Evolutionary conservation across 495 filamentous ascomycete genomes (phyloP).

Genomic region (Hyaloscypha bicolor): DNA sequence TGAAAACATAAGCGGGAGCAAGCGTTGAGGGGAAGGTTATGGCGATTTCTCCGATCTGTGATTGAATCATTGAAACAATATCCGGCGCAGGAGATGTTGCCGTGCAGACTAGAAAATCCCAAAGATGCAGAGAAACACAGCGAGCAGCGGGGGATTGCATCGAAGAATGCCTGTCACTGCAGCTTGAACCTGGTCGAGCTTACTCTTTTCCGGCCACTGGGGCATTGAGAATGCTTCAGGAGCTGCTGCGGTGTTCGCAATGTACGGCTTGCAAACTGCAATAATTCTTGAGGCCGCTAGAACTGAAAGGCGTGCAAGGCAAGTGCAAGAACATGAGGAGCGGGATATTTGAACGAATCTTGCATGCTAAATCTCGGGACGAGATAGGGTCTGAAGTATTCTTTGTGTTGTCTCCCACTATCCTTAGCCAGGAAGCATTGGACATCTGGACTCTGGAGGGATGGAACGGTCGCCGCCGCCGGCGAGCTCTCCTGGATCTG

Average conservation of each 20-base stretch:
- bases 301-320: neutral
- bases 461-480: neutral
- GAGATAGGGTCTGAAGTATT: neutral
- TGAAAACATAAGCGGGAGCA: constrained; percentile 4
- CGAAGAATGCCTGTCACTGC: constrained; percentile 4
- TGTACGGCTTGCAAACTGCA: neutral
- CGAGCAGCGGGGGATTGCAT: constrained; percentile 1
- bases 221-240: neutral
- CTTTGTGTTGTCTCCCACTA: neutral
- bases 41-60: constrained; percentile 8
- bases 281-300: neutral
- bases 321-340: neutral
- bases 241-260: neutral
- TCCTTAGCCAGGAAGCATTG: neutral
- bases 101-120: constrained; percentile 9
- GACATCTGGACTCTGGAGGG: neutral
- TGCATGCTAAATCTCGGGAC: neutral
- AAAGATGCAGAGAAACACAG: constrained; percentile 11
- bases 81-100: constrained; percentile 13
- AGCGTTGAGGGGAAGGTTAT: neutral
- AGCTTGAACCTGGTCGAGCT: constrained; percentile 10
- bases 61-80: constrained; percentile 14
- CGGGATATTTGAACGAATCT: neutral
- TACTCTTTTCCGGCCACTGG: neutral
- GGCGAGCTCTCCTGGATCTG: too few relatives aligned